Evolutionary conservation across 2,329 filamentous ascomycete genomes (phyloP), one percentile per base, ranked within the genome.

Genomic region (Trichothecium sympodiale): DNA sequence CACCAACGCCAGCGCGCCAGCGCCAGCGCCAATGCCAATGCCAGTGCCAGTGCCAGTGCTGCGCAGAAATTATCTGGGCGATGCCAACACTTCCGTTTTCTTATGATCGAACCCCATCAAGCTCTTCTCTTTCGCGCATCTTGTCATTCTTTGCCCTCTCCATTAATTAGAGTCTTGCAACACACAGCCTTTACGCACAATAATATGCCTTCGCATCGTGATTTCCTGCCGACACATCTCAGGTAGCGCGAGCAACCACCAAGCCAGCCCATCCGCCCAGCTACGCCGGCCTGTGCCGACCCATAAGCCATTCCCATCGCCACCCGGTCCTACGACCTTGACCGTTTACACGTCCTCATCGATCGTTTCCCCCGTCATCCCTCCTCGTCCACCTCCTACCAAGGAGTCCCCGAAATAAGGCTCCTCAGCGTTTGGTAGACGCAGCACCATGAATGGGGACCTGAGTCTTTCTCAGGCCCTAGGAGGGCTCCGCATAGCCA

Each of bases 401-500:
- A 31, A 33, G 28, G 10, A 33, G 46, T 52, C 35, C 36, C 37
- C 36, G 32, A 34, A 39, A 38, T 34, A 32, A 35, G 41, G 39
- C 39, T 33, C 27, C 31, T 34, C 35, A 33, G 28, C 30, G 35
- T 36, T 33, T 36, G 29, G 36, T 37, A 36, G 35, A 45, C 43
- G 43, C 45, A 41, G 29, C 51, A 70, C 55, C 59, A 95, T 95
- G 87, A 85, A 87, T 65, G 85, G 84, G 61, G 87, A 94, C 67
- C 66, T 94, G 57, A 94, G 84, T 62, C 77, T 96, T 47, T 91
- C 87, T 54, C 83, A 88, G 65, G 85, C 86, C 53, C 73, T 96
- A 53, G 91, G 91, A 53, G 89, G 89, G 52, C 69, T 98, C 60
- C 85, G 89, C 58, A 96, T 98, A 59, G 89, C 91, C 51, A 98